Conservation (phyloP, 129 eudicot genomes). For the Ambrosia trifida region DNA sequence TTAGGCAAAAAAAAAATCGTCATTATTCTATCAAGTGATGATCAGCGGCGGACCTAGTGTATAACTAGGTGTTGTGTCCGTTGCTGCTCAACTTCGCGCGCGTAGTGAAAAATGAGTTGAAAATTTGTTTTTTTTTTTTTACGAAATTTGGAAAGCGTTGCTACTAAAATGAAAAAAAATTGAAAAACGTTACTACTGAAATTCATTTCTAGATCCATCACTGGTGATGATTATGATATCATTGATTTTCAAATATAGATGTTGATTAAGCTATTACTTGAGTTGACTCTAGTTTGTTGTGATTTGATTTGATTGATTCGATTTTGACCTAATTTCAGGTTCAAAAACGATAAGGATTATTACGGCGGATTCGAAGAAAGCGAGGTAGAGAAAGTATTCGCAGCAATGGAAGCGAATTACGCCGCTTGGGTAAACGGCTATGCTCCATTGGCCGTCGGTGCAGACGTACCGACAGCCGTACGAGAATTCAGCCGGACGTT, state of each 20-base stretch:
- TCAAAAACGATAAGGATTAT: conserved; percentile 74
- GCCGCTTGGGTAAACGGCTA: conserved; percentile 89
- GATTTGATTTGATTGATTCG: background rate
- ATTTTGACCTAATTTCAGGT: conserved; percentile 43
- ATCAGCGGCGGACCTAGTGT: no score
- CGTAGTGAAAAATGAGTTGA: no score
- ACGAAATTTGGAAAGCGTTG: no score
- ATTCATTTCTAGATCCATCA: no score
- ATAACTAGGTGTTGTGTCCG: no score
- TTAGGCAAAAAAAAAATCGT: background rate
- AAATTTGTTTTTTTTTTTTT: no score
- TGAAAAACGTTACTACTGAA: no score
- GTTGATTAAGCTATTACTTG: background rate
- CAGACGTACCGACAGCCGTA: conserved; percentile 94
- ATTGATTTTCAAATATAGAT: no score
- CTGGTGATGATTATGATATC: background rate
- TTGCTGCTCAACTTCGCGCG: no score
- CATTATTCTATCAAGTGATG: background rate
- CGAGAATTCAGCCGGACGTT: conserved; percentile 92
- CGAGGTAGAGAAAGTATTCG: conserved; percentile 78
- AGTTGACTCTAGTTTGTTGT: background rate
- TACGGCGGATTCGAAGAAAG: conserved; percentile 88
- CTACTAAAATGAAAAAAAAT: no score
- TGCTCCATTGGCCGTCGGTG: conserved; percentile 96
- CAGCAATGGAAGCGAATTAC: conserved; percentile 88